Conservation (phyloP, 352 stramenopile species). For the Globisporangium barbulae region DNA sequence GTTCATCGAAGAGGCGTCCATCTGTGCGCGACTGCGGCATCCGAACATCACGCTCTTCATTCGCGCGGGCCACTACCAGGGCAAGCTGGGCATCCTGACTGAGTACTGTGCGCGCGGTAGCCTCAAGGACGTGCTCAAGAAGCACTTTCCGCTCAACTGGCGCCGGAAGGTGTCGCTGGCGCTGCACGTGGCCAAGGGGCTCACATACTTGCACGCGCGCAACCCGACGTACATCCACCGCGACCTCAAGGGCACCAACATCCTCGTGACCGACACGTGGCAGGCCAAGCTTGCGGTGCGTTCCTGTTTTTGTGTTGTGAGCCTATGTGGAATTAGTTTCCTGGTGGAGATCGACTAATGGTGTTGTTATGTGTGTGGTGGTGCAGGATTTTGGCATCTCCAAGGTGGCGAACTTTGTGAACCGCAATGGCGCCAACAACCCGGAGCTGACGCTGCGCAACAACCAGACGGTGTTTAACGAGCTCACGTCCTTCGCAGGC, state of each 20-base stretch:
- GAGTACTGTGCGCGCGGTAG: constrained; percentile 66
- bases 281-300: constrained; percentile 59
- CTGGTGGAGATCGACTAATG: background rate
- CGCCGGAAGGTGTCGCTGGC: constrained; percentile 58
- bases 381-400: constrained; percentile 63
- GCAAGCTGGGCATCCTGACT: constrained; percentile 60
- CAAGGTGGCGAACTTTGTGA: constrained; percentile 60
- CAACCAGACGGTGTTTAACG: constrained; percentile 22
- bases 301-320: background rate
- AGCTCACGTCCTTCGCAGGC: constrained; percentile 52
- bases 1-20: constrained; percentile 63
- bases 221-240: constrained; percentile 71
- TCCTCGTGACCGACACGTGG: constrained; percentile 74
- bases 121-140: constrained; percentile 58
- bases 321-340: background rate
- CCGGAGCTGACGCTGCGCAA: constrained; percentile 19
- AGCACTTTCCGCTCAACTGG: constrained; percentile 59
- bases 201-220: constrained; percentile 75
- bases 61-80: constrained; percentile 55
- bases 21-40: constrained; percentile 57
- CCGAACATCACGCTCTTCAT: constrained; percentile 79
- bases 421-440: constrained; percentile 33
- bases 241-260: constrained; percentile 72
- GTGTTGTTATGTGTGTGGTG: background rate
- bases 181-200: constrained; percentile 61